Conservation (phyloP, 164 flowering plant genomes). For the Vitis riparia region DNA sequence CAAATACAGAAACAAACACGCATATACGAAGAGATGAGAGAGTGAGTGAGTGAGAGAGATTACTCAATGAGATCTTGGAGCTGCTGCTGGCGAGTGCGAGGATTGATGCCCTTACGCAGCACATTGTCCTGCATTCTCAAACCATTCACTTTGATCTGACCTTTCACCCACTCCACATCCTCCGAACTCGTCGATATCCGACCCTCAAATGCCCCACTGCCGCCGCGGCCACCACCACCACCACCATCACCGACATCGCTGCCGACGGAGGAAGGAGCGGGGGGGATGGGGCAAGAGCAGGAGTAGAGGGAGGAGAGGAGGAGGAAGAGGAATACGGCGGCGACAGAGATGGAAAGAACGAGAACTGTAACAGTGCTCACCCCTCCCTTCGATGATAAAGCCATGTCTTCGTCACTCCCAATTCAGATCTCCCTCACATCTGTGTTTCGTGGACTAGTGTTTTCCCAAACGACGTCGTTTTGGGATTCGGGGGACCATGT, state of each 20-base stretch:
- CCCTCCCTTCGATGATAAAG: constrained; percentile 31
- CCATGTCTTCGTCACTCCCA: neutral
- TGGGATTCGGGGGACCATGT: no score
- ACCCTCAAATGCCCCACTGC: constrained; percentile 8
- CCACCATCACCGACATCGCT: neutral
- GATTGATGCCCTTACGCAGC: constrained; percentile 90
- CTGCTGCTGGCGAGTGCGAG: constrained; percentile 83
- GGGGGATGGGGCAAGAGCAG: constrained; percentile 39
- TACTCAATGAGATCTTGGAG: constrained; percentile 73
- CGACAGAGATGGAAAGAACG: constrained; percentile 35
- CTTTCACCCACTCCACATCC: constrained; percentile 73
- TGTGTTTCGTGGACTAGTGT: no score
- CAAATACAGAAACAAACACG: neutral
- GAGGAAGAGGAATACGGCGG: constrained; percentile 57
- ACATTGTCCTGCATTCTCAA: constrained; percentile 65
- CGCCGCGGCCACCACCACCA: neutral
- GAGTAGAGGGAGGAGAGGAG: constrained; percentile 51
- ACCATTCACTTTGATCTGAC: constrained; percentile 62
- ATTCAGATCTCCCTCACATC: no score
- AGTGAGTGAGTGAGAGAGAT: constrained; percentile 6
- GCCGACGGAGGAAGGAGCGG: constrained; percentile 10
- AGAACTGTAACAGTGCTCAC: constrained; percentile 52
- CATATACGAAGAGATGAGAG: neutral
- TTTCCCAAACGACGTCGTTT: no score
- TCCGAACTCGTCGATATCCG: constrained; percentile 48